Base-by-base conservation (phyloP, 345 rosid species). In the Arabidopsis arenosa region DNA sequence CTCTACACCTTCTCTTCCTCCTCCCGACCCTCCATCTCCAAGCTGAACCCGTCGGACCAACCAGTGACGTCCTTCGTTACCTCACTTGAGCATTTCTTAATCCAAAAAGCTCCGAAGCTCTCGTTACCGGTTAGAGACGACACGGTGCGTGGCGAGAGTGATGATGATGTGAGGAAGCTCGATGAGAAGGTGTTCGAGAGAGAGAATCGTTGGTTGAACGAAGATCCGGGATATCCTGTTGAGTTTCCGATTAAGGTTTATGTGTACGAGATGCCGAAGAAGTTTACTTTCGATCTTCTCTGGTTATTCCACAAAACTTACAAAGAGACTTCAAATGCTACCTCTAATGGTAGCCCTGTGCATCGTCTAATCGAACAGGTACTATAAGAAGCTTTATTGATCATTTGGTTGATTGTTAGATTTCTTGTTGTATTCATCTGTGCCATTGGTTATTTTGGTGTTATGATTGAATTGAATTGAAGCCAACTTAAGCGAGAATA, bases 321-420 rank as follows among this genome's bases (percentile, higher is more conserved):
- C 72, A 83, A 63, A 58, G 88, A 88, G 9, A 90, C 98, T 6
- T 83, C 79, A 21, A 92, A 92, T 86, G 89, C 93, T 70, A 92
- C 98, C 36, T 92, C 97, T 73, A 95, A 95, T 58, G 99, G 98
- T 45, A 95, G 99, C 80, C 99, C 97, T 66, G 96, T 95, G 60
- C 98, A 95, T 79, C 96, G 98, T 12, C 79, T 95, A 5, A 89
- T 95, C 70, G 99, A 90, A 63, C 98, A 90, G 90, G 97, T 88
- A 43, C 44, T 7, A 12, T 33, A 66, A 32, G 17, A 33, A 69
- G 54, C 65, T 70, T 55, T 7, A 30, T 43, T 56, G 45, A 57
- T 58, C 40, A 43, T 45, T 57, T 57, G n/a, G 43, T 44, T 70
- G 6, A 21, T 18, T 15, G 15, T 68, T 45, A 35, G 8, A 13